phyloP scores from a whole-genome alignment of 2,329 filamentous ascomycete species.

The Aspergillus luchuensis region DNA sequence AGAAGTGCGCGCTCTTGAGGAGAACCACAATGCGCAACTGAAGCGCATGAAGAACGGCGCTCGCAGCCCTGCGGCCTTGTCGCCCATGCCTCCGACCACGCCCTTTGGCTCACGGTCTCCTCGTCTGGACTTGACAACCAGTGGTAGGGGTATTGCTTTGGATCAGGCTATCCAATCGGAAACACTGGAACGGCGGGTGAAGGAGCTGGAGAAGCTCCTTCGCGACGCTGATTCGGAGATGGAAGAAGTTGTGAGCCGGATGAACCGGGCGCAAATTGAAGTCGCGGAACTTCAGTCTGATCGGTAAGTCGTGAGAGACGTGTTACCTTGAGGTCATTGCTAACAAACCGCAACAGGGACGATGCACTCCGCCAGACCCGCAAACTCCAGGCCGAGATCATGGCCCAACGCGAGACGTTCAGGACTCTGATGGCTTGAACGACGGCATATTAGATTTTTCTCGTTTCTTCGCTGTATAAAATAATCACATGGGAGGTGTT shows the following conservation, averaged over 20 bases:
- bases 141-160: conserved; percentile 60
- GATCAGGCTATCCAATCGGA: conserved; percentile 74
- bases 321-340: conserved; percentile 14
- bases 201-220: conserved; percentile 81
- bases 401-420: conserved; percentile 64
- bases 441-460: background rate
- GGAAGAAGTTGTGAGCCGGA: conserved; percentile 78
- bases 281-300: conserved; percentile 71
- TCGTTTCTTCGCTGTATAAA: conserved; percentile 7
- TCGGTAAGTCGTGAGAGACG: conserved; percentile 36
- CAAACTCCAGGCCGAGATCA: conserved; percentile 67
- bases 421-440: conserved; percentile 48
- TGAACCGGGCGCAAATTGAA: conserved; percentile 82
- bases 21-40: conserved; percentile 75
- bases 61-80: conserved; percentile 50
- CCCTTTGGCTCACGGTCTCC: conserved; percentile 63
- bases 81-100: conserved; percentile 62
- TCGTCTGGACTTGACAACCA: conserved; percentile 62
- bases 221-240: conserved; percentile 76
- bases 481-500: conserved; percentile 6
- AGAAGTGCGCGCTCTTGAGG: conserved; percentile 73
- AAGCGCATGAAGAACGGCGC: conserved; percentile 65
- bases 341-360: conserved; percentile 54
- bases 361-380: conserved; percentile 72
- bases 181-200: conserved; percentile 73